These are phyloP conservation scores for Raphidocelis subcapitata DNA, from an alignment of 139 green algal genomes.

Conservation along the genomic window DNA sequence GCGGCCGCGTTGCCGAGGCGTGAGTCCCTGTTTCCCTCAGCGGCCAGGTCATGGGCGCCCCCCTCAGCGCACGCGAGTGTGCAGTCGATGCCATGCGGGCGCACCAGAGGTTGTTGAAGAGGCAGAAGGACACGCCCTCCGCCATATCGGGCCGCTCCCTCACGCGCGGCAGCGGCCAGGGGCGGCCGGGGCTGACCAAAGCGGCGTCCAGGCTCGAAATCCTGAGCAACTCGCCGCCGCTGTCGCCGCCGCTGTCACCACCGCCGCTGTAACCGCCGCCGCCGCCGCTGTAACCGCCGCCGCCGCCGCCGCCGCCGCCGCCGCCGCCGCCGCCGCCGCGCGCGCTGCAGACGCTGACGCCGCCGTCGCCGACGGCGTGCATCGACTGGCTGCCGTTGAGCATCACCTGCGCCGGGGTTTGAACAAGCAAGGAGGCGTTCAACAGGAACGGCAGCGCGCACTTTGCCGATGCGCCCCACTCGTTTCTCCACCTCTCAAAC, in stretches of 20 bases:
- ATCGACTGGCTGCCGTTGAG: conserved; percentile 55
- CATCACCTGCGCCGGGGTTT: conserved; percentile 24
- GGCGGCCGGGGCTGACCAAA: conserved; percentile 47
- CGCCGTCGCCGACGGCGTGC: conserved; percentile 54
- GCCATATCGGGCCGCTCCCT: conserved; percentile 32
- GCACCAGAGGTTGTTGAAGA: conserved; percentile 62
- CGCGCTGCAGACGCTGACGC: conserved; percentile 32
- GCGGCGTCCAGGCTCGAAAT: conserved; percentile 41
- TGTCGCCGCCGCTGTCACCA: not conserved
- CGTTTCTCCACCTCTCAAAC: no score
- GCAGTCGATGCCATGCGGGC: not conserved
- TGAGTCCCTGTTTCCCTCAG: no score
- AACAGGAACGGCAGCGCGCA: not conserved
- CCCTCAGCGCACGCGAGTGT: no score
- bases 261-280: not conserved
- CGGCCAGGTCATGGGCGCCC: no score
- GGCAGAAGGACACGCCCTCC: conserved; percentile 45
- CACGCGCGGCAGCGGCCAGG: conserved; percentile 39
- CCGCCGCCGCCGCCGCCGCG: no score
- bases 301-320: not conserved
- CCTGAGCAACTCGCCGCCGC: conserved; percentile 19
- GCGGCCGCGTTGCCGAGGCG: no score
- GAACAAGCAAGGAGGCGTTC: not conserved
- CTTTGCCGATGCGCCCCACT: no score
- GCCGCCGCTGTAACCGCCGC: not conserved